Conservation (phyloP, 345 rosid genomes). For the Murraya paniculata region DNA sequence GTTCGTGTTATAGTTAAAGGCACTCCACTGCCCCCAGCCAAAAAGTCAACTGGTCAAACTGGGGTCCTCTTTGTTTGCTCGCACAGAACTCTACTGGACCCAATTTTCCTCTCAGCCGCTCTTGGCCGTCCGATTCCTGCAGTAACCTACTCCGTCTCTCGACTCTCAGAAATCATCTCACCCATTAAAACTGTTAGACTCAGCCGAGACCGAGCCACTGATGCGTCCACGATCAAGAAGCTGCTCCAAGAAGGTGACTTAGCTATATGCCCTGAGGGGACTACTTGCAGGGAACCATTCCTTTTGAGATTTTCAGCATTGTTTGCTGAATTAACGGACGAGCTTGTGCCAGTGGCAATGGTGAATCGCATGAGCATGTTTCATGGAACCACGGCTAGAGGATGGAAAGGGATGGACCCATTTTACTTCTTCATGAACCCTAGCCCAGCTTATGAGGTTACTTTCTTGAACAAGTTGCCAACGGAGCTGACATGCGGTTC, state of each 20-base stretch:
- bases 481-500: constrained; percentile 50
- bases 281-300: constrained; percentile 84
- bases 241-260: constrained; percentile 64
- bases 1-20: constrained; percentile 66
- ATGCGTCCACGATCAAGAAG: constrained; percentile 65
- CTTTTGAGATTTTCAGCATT: constrained; percentile 67
- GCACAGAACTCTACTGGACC: constrained; percentile 73
- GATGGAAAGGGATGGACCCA: constrained; percentile 91
- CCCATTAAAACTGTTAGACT: constrained; percentile 75
- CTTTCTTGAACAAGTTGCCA: constrained; percentile 68
- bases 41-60: constrained; percentile 40
- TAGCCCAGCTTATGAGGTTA: constrained; percentile 76
- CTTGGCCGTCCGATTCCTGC: constrained; percentile 73
- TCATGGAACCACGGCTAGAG: constrained; percentile 82
- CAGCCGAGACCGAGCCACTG: constrained; percentile 59
- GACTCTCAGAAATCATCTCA: constrained; percentile 71
- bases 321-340: constrained; percentile 68
- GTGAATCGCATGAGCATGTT: constrained; percentile 72
- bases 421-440: constrained; percentile 94
- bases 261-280: constrained; percentile 82
- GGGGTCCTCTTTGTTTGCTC: constrained; percentile 58
- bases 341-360: constrained; percentile 87
- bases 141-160: constrained; percentile 73
- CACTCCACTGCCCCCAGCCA: constrained; percentile 47
- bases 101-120: constrained; percentile 65